Percentiles rank a stretch among this genome's conserved stretches.
Conservation (phyloP, 176 grass and related monocot species). For the Zoysia japonica region DNA sequence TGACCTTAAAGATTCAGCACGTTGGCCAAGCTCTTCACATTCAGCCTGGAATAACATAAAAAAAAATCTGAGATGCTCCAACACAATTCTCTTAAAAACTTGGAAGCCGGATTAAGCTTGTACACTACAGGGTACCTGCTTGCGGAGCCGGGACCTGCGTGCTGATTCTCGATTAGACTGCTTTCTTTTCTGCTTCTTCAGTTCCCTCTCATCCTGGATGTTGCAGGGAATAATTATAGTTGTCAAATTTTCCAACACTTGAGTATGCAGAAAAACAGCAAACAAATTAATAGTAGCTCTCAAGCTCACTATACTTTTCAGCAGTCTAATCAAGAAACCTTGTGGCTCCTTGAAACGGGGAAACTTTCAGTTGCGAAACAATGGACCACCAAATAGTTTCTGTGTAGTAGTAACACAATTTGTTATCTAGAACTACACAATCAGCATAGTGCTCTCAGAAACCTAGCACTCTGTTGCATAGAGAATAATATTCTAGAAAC, state of each 20-base stretch:
- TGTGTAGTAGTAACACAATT: neutral
- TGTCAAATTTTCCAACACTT: neutral
- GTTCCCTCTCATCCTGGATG: constrained; percentile 88
- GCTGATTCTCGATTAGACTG: constrained; percentile 96
- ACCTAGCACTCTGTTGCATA: neutral
- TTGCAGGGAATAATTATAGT: constrained; percentile 18
- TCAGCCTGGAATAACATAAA: constrained; percentile 53
- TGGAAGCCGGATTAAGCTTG: neutral
- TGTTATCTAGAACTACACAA: neutral
- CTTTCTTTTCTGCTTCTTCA: constrained; percentile 93
- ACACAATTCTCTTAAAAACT: neutral
- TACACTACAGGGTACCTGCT: constrained; percentile 61
- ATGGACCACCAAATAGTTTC: constrained; percentile 19
- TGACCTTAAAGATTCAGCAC: constrained; percentile 69
- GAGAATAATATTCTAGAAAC: constrained; percentile 7
- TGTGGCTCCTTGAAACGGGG: neutral
- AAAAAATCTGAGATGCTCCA: neutral
- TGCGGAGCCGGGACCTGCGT: constrained; percentile 81
- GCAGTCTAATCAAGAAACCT: neutral
- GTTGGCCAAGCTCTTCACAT: constrained; percentile 83
- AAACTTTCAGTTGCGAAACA: neutral
- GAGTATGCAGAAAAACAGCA: neutral
- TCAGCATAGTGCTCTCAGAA: neutral
- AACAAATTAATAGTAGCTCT: neutral
- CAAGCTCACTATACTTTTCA: neutral